Conservation (phyloP, 208 protist genomes). For the Trypanosoma brucei region DNA sequence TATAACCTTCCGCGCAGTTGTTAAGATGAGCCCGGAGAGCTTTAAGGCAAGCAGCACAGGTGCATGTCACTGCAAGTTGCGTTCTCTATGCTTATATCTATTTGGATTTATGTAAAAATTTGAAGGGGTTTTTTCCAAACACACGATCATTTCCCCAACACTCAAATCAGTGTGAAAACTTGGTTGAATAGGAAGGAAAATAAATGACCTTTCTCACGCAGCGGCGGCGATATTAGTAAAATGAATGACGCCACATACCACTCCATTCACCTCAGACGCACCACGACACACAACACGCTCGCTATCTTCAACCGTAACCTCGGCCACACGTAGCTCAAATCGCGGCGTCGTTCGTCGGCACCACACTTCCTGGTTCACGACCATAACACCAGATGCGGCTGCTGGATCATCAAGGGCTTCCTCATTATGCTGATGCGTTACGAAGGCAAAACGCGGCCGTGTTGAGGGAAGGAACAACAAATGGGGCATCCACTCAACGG, state of each 20-base stretch:
- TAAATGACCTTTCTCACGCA: not conserved
- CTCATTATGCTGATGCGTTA: conserved; percentile 49
- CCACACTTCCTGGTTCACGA: conserved; percentile 82
- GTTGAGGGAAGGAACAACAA: conserved; percentile 80
- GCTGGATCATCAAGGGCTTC: conserved; percentile 31
- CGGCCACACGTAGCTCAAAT: conserved; percentile 76
- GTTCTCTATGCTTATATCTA: too few species aligned
- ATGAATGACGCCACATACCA: conserved; percentile 67
- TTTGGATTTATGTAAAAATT: too few species aligned
- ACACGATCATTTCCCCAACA: too few species aligned
- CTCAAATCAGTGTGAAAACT: too few species aligned
- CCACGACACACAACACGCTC: conserved; percentile 42
- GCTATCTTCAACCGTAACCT: conserved; percentile 74
- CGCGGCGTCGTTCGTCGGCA: conserved; percentile 41
- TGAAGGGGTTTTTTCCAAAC: too few species aligned
- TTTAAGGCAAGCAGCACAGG: too few species aligned
- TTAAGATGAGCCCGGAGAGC: too few species aligned
- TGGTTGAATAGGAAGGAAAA: not conserved
- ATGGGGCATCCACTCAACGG: conserved; percentile 69
- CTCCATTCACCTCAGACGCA: conserved; percentile 48
- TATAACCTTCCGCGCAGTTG: too few species aligned
- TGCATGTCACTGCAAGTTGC: too few species aligned
- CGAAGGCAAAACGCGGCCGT: conserved; percentile 60
- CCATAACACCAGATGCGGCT: conserved; percentile 57
- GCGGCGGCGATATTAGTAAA: conserved; percentile 26